Percentiles rank a stretch among this genome's conserved stretches.
phyloP scores from a whole-genome alignment of 192 early-diverging fungal species.

The Obelidium mucronatum region DNA sequence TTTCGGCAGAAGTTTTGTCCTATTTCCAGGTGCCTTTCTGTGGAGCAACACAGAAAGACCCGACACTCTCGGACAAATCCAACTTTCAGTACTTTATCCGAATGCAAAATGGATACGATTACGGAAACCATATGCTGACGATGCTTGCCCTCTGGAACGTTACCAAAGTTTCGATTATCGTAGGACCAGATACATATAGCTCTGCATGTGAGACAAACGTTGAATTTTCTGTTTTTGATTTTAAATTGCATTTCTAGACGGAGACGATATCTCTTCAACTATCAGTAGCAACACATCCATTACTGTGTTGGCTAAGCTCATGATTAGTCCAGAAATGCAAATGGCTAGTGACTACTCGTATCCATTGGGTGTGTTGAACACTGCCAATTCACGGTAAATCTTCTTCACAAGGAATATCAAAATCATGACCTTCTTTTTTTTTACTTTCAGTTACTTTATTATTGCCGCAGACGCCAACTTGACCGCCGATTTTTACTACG shows the following conservation, averaged over 20 bases:
- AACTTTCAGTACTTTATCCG: slow-evolving; percentile 34
- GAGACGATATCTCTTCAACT: slow-evolving; percentile 25
- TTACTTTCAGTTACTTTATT: slow-evolving; percentile 22
- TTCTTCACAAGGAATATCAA: neutral
- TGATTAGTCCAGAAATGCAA: slow-evolving; percentile 27
- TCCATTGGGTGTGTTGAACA: slow-evolving; percentile 19
- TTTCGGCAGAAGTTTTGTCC: slow-evolving; percentile 26
- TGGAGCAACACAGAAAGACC: slow-evolving; percentile 23
- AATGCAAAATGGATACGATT: slow-evolving; percentile 27
- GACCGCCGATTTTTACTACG: slow-evolving; percentile 25
- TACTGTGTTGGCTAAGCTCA: slow-evolving; percentile 29
- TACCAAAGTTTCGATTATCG: slow-evolving; percentile 24
- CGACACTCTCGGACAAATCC: slow-evolving; percentile 30
- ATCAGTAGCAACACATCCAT: slow-evolving; percentile 10
- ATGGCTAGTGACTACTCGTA: slow-evolving; percentile 30
- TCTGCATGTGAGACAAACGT: slow-evolving; percentile 19
- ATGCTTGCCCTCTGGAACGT: slow-evolving; percentile 24
- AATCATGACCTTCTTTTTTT: neutral
- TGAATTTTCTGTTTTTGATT: neutral
- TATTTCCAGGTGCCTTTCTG: slow-evolving; percentile 39
- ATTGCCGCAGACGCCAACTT: slow-evolving; percentile 25
- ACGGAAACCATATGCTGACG: slow-evolving; percentile 21
- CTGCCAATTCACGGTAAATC: slow-evolving; percentile 3
- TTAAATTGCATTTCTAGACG: slow-evolving; percentile 12
- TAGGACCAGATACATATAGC: slow-evolving; percentile 20